Percentiles rank a stretch among this genome's conserved stretches.
Evolutionary conservation across 2,329 filamentous ascomycete genomes (phyloP).

Genomic region (Exophiala dermatitidis): DNA sequence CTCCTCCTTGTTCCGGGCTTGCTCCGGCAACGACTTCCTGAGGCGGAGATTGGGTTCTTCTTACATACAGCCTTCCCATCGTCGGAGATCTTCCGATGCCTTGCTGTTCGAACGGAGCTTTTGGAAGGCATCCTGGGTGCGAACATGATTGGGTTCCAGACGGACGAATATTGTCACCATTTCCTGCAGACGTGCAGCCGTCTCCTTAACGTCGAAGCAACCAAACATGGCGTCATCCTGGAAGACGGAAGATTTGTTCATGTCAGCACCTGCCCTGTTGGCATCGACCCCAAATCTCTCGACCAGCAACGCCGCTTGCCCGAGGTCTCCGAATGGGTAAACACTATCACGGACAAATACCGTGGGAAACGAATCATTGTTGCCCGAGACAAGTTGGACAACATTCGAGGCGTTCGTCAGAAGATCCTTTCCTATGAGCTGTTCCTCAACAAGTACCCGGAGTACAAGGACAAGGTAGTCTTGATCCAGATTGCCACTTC

Average conservation of each 20-base stretch:
- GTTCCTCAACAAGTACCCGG: conserved; percentile 86
- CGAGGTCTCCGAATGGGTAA: conserved; percentile 71
- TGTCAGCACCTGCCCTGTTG: conserved; percentile 76
- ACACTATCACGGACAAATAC: conserved; percentile 74
- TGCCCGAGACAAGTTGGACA: conserved; percentile 87
- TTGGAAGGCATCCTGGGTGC: conserved; percentile 89
- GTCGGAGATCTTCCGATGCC: conserved; percentile 88
- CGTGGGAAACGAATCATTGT: conserved; percentile 85
- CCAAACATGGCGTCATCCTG: conserved; percentile 76
- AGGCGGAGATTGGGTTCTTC: conserved; percentile 94
- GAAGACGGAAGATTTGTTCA: conserved; percentile 84
- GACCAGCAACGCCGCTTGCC: conserved; percentile 61
- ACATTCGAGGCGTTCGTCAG: conserved; percentile 83
- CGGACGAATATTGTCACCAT: conserved; percentile 84
- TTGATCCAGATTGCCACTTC: conserved; percentile 91
- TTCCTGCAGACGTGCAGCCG: conserved; percentile 95
- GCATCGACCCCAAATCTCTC: conserved; percentile 76
- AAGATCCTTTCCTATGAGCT: conserved; percentile 89
- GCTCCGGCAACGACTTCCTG: conserved; percentile 76
- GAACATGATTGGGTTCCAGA: conserved; percentile 89
- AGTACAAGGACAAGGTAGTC: conserved; percentile 80
- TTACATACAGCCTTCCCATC: conserved; percentile 92
- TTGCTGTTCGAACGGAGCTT: conserved; percentile 78
- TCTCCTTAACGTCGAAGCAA: conserved; percentile 81
- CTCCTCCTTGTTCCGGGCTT: conserved; percentile 80